Percentiles rank a stretch among this genome's conserved stretches.
Conservation (phyloP, 2,329 filamentous ascomycete genomes). For the Fusarium ambrosium region DNA sequence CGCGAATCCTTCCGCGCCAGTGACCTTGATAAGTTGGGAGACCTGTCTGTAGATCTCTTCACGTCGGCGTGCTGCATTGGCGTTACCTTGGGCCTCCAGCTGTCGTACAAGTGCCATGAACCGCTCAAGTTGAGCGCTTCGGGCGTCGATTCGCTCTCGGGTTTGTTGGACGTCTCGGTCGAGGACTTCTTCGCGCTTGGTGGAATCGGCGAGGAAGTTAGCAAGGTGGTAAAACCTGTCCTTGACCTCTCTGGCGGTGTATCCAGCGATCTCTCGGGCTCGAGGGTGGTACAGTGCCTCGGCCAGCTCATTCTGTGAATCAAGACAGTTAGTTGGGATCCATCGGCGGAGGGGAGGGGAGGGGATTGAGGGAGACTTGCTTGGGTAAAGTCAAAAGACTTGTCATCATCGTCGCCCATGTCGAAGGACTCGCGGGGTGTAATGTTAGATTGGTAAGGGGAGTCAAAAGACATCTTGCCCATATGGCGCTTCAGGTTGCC, state of each 20-base stretch:
- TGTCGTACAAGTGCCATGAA: background rate
- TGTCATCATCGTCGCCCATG: background rate
- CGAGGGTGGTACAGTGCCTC: conserved; percentile 37
- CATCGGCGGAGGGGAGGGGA: background rate
- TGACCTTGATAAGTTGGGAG: background rate
- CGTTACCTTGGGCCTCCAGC: background rate
- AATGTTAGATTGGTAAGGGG: too few species aligned
- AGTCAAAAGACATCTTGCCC: too few species aligned
- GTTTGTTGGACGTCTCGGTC: too few species aligned
- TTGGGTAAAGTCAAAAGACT: background rate
- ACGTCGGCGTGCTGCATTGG: background rate
- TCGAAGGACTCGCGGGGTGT: too few species aligned
- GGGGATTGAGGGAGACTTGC: background rate
- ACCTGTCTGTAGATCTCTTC: background rate
- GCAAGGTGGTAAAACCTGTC: background rate
- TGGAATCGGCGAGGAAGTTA: too few species aligned
- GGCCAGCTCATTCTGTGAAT: conserved; percentile 30
- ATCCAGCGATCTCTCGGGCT: conserved; percentile 17
- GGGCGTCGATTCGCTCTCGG: conserved; percentile 24
- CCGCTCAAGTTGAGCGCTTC: conserved; percentile 29
- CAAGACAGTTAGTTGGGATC: background rate
- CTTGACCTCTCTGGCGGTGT: background rate
- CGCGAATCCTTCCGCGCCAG: background rate
- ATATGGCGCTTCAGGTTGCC: too few species aligned
- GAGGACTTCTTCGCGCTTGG: too few species aligned